These are phyloP conservation scores for Ophiostoma tasmaniense DNA, from an alignment of 2,329 filamentous ascomycete genomes.

Conservation along the genomic window DNA sequence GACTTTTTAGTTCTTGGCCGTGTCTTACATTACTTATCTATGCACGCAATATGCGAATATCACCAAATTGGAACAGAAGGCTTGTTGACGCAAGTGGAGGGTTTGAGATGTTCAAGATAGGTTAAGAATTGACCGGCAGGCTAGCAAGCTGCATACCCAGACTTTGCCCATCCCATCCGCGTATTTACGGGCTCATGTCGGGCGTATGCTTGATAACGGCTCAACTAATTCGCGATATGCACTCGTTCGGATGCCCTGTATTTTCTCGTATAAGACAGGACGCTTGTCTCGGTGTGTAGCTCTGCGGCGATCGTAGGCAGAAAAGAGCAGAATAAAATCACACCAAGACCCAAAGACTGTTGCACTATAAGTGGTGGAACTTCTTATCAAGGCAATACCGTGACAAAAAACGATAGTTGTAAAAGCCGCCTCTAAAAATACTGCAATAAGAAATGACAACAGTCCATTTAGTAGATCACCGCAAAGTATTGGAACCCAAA, in stretches of 20 bases:
- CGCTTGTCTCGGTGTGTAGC: background rate
- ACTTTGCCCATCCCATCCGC: background rate
- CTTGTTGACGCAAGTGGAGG: background rate
- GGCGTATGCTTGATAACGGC: background rate
- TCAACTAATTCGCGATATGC: background rate
- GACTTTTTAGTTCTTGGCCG: background rate
- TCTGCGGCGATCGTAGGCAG: background rate
- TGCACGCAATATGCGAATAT: background rate
- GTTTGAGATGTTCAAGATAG: background rate
- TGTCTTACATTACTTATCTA: background rate
- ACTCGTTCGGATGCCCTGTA: background rate
- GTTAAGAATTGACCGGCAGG: background rate
- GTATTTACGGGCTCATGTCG: conserved; percentile 10
- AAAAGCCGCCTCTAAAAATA: background rate
- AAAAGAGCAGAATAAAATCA: background rate
- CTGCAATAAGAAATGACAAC: background rate
- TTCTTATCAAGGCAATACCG: background rate
- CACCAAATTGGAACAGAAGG: background rate
- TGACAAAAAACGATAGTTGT: background rate
- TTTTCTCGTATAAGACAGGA: background rate
- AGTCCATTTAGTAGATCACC: background rate
- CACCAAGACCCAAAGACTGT: background rate
- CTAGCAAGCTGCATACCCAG: background rate
- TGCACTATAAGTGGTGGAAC: background rate
- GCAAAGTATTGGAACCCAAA: background rate